Evolutionary conservation across 2,329 filamentous ascomycete species (phyloP).

Genomic region (Metarhizium robertsii): DNA sequence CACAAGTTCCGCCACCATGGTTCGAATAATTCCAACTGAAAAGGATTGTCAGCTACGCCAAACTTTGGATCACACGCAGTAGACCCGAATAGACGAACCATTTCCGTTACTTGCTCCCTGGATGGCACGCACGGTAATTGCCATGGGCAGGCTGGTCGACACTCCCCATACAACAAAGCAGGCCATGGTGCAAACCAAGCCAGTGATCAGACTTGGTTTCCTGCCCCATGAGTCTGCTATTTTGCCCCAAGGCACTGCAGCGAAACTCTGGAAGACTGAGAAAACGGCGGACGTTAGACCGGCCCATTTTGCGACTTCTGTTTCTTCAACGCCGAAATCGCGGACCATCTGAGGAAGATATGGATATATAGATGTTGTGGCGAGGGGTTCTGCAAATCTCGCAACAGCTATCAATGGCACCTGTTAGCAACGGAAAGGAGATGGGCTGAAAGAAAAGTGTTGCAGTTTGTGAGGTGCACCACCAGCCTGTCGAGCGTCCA

Average conservation of each 20-base stretch:
- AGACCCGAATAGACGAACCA: constrained; percentile 32
- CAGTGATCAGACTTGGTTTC: constrained; percentile 70
- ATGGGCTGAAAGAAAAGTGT: background rate
- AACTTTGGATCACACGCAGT: background rate
- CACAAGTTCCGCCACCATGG: constrained; percentile 88
- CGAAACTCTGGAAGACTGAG: constrained; percentile 61
- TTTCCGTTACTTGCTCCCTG: constrained; percentile 83
- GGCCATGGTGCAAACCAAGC: constrained; percentile 69
- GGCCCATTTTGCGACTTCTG: constrained; percentile 73
- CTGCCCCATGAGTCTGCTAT: constrained; percentile 71
- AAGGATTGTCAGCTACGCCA: background rate
- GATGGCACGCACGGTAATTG: constrained; percentile 67
- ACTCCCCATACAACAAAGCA: constrained; percentile 78
- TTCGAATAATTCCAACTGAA: constrained; percentile 77
- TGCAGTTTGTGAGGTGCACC: background rate
- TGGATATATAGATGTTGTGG: constrained; percentile 64
- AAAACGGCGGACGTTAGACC: constrained; percentile 65
- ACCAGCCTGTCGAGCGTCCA: background rate
- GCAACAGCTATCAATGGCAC: constrained; percentile 50
- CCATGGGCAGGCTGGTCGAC: constrained; percentile 69
- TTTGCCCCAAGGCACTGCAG: constrained; percentile 66
- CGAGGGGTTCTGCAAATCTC: constrained; percentile 66
- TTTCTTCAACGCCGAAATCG: constrained; percentile 61
- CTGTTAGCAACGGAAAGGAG: background rate
- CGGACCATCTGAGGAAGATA: constrained; percentile 74